Evolutionary conservation across 2,329 filamentous ascomycete genomes (phyloP).

Genomic region (Colletotrichum brevisporum): DNA sequence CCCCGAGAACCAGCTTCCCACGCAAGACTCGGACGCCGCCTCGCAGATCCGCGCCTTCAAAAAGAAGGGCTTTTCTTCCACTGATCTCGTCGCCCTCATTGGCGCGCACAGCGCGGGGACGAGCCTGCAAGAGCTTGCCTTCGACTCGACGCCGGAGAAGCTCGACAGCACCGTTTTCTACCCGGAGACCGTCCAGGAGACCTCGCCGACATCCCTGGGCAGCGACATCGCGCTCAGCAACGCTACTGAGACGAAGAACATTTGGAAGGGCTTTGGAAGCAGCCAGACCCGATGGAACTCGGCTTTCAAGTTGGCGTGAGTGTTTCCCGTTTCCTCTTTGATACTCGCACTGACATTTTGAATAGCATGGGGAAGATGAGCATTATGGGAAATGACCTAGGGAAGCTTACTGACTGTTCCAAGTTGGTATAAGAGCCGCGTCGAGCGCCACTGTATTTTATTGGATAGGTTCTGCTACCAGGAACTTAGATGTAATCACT

Average conservation of each 20-base stretch:
- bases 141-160: slow-evolving; percentile 28
- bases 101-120: slow-evolving; percentile 22
- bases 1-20: slow-evolving; percentile 8
- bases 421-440: slow-evolving; percentile 1
- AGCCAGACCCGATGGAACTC: slow-evolving; percentile 24
- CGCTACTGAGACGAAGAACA: slow-evolving; percentile 12
- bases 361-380: slow-evolving; percentile 21
- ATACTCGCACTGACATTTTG: neutral
- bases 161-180: slow-evolving; percentile 31
- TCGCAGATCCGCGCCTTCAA: slow-evolving; percentile 24
- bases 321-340: neutral
- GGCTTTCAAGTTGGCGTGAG: slow-evolving; percentile 31
- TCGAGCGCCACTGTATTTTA: no score
- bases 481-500: no score
- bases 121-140: slow-evolving; percentile 18
- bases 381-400: slow-evolving; percentile 27
- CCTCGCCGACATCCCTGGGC: slow-evolving; percentile 7
- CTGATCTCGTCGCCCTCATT: slow-evolving; percentile 25
- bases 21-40: slow-evolving; percentile 29
- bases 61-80: slow-evolving; percentile 24
- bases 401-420: slow-evolving; percentile 29
- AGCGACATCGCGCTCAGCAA: slow-evolving; percentile 23
- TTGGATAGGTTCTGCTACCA: no score
- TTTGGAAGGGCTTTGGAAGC: slow-evolving; percentile 20
- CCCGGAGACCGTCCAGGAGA: slow-evolving; percentile 16